A percentile compares a stretch with the other conserved stretches of the same genome.
Evolutionary conservation across 441 rosid species (phyloP).

Genomic region (Eugenia klotzschiana): DNA sequence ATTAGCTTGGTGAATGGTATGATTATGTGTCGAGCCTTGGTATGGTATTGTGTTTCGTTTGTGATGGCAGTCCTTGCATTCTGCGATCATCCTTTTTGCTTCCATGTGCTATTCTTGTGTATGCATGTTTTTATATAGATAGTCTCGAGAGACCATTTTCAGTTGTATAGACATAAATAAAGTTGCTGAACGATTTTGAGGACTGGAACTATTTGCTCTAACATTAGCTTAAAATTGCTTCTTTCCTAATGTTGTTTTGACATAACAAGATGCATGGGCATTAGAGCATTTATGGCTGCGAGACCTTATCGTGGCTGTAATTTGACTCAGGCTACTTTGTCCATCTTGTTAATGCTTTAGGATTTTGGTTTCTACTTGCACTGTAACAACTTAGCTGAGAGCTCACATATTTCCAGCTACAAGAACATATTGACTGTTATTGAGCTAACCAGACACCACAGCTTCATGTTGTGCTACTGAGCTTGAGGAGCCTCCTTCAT

Average conservation of each 20-base stretch:
- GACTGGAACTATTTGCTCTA: not conserved
- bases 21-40: not conserved
- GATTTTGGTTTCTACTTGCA: not conserved
- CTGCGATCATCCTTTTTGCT: not conserved
- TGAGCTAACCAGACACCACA: not conserved
- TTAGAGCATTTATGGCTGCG: not conserved
- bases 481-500: not conserved
- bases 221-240: not conserved
- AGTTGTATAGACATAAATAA: not conserved
- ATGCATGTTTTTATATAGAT: not conserved
- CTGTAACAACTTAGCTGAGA: not conserved
- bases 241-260: not conserved
- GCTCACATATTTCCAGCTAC: not conserved
- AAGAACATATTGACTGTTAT: not conserved
- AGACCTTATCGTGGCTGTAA: not conserved
- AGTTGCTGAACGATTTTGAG: not conserved
- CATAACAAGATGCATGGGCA: not conserved
- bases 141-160: not conserved
- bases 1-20: not conserved
- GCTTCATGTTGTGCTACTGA: not conserved
- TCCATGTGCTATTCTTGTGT: not conserved
- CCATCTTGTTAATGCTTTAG: not conserved
- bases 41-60: not conserved
- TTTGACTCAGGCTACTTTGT: not conserved
- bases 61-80: not conserved